phyloP scores from a whole-genome alignment of 176 grass and related monocot genomes.

The Luzula sylvatica region DNA sequence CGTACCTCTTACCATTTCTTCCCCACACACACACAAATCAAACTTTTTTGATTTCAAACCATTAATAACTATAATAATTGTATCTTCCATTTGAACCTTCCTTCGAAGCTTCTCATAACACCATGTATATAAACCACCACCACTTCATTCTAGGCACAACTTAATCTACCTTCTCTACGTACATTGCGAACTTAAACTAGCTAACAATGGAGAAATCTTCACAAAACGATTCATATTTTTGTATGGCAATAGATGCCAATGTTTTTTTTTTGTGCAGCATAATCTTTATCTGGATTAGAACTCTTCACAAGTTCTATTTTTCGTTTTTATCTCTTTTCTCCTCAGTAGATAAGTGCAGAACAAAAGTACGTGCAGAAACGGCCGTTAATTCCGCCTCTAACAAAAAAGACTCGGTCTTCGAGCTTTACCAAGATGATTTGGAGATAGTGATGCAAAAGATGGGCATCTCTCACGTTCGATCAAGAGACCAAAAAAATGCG shows the following conservation, averaged over 20 bases:
- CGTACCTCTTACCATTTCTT: not conserved
- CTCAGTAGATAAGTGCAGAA: not conserved
- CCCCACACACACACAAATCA: conserved; percentile 1
- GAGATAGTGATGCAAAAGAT: conserved; percentile 25
- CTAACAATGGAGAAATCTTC: conserved; percentile 18
- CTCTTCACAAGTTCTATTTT: conserved; percentile 1
- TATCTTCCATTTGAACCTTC: conserved; percentile 10
- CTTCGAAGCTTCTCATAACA: not conserved
- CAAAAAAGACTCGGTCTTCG: not conserved
- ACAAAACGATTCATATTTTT: not conserved
- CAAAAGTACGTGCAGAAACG: not conserved
- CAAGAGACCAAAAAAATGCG: conserved; percentile 3
- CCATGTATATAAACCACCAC: conserved; percentile 5
- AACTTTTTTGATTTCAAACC: conserved; percentile 8
- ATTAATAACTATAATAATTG: not conserved
- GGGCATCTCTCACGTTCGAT: conserved; percentile 3
- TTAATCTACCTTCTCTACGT: not conserved
- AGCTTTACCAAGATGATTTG: conserved; percentile 4
- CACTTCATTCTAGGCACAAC: too few species aligned
- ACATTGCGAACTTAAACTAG: not conserved
- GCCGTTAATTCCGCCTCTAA: not conserved
- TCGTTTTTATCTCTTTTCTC: not conserved
- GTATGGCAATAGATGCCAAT: conserved; percentile 1
- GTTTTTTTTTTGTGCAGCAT: conserved; percentile 6
- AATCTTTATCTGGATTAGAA: conserved; percentile 11